Conservation (phyloP, 1,284 basidiomycete genomes). For the Cerioporus squamosus region DNA sequence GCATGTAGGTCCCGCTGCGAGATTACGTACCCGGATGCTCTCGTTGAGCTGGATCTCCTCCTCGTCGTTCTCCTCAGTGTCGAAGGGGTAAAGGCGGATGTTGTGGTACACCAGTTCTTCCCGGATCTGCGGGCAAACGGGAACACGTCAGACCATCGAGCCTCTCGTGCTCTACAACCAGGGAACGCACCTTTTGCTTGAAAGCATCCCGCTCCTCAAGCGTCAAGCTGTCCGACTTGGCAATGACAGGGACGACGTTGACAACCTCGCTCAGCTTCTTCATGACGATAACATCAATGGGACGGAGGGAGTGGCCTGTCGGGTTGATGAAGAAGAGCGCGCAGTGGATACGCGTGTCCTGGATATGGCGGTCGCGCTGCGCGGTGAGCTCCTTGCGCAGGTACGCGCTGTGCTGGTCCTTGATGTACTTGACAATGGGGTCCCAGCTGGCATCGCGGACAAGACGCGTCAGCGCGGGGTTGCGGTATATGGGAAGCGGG, state of each 20-base stretch:
- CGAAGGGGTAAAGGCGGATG: conserved; percentile 96
- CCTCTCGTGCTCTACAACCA: neutral
- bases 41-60: conserved; percentile 93
- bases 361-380: conserved; percentile 97
- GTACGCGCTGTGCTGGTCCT: conserved; percentile 99
- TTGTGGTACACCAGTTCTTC: conserved; percentile 93
- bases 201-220: conserved; percentile 92
- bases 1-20: neutral
- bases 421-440: conserved; percentile 98
- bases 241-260: conserved; percentile 98
- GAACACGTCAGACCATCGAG: neutral
- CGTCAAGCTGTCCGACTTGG: conserved; percentile 96
- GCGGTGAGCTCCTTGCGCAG: conserved; percentile 99
- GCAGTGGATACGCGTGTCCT: conserved; percentile 98
- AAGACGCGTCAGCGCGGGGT: conserved; percentile 2
- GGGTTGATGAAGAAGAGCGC: conserved; percentile 99
- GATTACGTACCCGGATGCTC: conserved; percentile 75
- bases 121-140: conserved; percentile 65
- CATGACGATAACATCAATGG: conserved; percentile 98
- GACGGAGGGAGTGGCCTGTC: conserved; percentile 89
- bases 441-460: conserved; percentile 77
- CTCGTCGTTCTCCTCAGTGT: conserved; percentile 94
- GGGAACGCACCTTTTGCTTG: conserved; percentile 77
- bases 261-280: conserved; percentile 99
- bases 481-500: conserved; percentile 1